These are phyloP conservation scores for Lepiota brunneoincarnata DNA, from an alignment of 768 basidiomycete species.

Conservation along the genomic window DNA sequence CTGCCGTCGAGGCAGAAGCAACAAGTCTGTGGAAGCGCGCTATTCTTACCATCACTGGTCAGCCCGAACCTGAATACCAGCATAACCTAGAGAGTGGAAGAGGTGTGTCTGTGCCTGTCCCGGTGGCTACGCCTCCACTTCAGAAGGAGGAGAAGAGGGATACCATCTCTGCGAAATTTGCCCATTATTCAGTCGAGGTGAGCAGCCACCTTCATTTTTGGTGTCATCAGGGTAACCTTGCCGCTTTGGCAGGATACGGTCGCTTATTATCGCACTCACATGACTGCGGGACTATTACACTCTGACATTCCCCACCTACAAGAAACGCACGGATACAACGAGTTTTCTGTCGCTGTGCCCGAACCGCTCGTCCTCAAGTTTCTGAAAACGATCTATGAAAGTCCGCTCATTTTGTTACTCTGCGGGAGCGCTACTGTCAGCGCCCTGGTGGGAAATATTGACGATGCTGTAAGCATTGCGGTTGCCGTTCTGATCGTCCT, in stretches of 20 bases:
- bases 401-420: constrained; percentile 85
- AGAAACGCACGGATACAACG: constrained; percentile 82
- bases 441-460: constrained; percentile 90
- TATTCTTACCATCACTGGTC: constrained; percentile 37
- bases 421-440: constrained; percentile 89
- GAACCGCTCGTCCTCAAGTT: constrained; percentile 87
- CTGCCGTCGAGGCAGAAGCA: constrained; percentile 46
- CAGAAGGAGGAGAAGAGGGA: constrained; percentile 35
- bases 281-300: constrained; percentile 57
- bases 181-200: constrained; percentile 65
- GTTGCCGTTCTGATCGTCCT: constrained; percentile 91
- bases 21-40: constrained; percentile 49
- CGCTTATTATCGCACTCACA: constrained; percentile 63
- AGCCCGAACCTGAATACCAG: constrained; percentile 28
- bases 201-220: constrained; percentile 19
- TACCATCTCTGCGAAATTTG: constrained; percentile 68
- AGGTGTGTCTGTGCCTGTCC: constrained; percentile 8
- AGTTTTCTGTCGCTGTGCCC: constrained; percentile 82
- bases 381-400: constrained; percentile 93
- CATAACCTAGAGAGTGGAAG: constrained; percentile 37
- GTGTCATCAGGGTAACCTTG: constrained; percentile 6
- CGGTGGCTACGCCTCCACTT: constrained; percentile 19
- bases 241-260: constrained; percentile 61
- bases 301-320: constrained; percentile 63
- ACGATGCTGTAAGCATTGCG: constrained; percentile 92